Conservation (phyloP, 2,329 filamentous ascomycete species). For the Oidium heveae region DNA sequence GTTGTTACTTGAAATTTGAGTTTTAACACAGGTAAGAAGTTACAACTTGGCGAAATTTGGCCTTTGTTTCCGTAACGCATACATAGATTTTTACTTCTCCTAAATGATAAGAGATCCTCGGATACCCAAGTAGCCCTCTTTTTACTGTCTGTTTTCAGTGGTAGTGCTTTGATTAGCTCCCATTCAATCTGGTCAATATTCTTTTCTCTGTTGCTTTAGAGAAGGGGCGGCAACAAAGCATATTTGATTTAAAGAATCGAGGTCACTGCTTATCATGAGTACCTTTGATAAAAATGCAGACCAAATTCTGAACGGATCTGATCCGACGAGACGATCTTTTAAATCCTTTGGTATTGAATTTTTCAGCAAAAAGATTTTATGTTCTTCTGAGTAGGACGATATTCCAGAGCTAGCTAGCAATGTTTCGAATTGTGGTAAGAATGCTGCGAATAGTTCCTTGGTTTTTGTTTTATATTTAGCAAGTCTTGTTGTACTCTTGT, state of each 20-base stretch:
- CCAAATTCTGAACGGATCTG: neutral
- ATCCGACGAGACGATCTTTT: neutral
- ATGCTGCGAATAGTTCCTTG: neutral
- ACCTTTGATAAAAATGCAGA: neutral
- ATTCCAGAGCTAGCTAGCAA: neutral
- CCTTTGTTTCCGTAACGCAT: neutral
- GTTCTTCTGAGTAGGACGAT: neutral
- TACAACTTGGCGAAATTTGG: neutral
- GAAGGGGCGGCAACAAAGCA: too few relatives aligned
- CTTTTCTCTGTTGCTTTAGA: neutral
- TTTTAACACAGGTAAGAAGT: neutral
- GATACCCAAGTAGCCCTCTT: neutral
- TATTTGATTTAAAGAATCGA: neutral
- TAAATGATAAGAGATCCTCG: neutral
- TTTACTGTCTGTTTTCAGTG: too few relatives aligned
- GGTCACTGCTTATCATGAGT: neutral
- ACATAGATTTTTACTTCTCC: neutral
- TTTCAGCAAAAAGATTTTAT: neutral
- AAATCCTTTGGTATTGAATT: neutral
- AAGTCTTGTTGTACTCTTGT: too few relatives aligned
- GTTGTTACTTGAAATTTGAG: neutral
- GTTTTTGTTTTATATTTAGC: too few relatives aligned
- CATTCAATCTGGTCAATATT: neutral
- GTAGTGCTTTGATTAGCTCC: neutral
- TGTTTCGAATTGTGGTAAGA: neutral